Evolutionary conservation across 1,139 yeast genomes (phyloP), one percentile per base, ranked within the genome.

Genomic region (Blastobotrys serpentis): DNA sequence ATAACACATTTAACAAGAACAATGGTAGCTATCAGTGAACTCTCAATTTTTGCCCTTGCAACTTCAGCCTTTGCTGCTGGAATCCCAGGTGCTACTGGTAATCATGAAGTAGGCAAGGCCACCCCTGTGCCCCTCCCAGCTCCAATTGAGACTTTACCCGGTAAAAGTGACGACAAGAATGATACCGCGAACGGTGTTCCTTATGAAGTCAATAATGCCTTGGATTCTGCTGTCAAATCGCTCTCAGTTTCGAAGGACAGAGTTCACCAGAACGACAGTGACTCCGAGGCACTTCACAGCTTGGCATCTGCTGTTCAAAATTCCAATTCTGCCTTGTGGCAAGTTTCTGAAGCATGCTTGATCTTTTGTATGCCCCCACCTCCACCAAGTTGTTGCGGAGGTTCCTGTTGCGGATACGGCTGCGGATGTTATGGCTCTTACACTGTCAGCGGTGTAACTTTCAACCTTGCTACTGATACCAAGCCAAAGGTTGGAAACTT

Each of bases 261-360:
- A 19, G 16, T 36, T 18, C 40, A 36, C 40, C 25, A 17, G 14
- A 36, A 36, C 40, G 22, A 18, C 11, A 36, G 25, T n/a, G 40
- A 36, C 26, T 29, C 32, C 14, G 40, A 7, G 6, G 25, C 22
- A 4, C 40, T 36, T 7, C 22, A 36, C 11, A 36, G 19, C 40
- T 17, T 36, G 5, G 40, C 40, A 10, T 36, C 40, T 4, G 18
- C 40, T 18, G 40, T 36, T 13, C 40, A 36, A 11, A 32, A 40
- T 14, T 42, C 50, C 44, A 52, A 52, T 46, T 41, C 45, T 33
- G 55, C 54, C 11, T 36, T 52, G 33, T 50, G 51, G 52, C 52
- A 52, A 26, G 47, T 52, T 2, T 51, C 53, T 32, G 49, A 51
- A 43, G 55, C 55, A 3, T 49, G 52, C 37, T 32, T 36, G 5